Evolutionary conservation across 768 basidiomycete genomes (phyloP), one percentile per base, ranked within the genome.

Genomic region (Calocera viscosa): DNA sequence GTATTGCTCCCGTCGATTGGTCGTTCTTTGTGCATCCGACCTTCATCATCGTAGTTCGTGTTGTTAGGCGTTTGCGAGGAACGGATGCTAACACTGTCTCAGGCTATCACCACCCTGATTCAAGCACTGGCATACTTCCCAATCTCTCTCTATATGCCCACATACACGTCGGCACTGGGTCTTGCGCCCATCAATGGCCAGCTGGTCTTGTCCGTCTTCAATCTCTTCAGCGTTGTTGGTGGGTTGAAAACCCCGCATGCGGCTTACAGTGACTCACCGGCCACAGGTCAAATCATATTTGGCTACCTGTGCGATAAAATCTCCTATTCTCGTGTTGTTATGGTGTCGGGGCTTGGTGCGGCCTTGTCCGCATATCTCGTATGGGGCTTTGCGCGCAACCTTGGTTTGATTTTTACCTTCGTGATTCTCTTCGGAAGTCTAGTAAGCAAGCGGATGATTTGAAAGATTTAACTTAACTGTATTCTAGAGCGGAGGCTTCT

Each of bases 81-180:
- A 35, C 32, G 7, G 17, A 35, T 40, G 24, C 14, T 39, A 14
- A 26, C 33, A 5, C 26, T 11, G 19, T n/a, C 14, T 14, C 32
- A 65, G 64, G 39, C 16, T 5, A 2, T 49, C 7, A 65, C 65
- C 7, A 49, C 32, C 3, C 17, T 65, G 8, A 49, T 49, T 28
- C 65, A 65, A 49, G 39, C 65, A 12, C 19, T 65, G 2, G 65
- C 65, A 22, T 65, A 65, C 65, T 65, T 43, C 32, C 65, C 65
- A 11, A 34, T 65, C n/a, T 22, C 17, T 19, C 41, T 65, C 8
- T 65, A 65, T 30, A 65, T 65, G 26, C 65, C 65, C 5, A 49
- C 65, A 16, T 65, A 43, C 30, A 49, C 65, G 5, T 26, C 40
- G 1, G 17, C 41, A 14, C 30, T 65, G 11, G 53, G 41, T 14